Conservation (phyloP, 805 yeast species). For the Nakazawaea ishiwadae region DNA sequence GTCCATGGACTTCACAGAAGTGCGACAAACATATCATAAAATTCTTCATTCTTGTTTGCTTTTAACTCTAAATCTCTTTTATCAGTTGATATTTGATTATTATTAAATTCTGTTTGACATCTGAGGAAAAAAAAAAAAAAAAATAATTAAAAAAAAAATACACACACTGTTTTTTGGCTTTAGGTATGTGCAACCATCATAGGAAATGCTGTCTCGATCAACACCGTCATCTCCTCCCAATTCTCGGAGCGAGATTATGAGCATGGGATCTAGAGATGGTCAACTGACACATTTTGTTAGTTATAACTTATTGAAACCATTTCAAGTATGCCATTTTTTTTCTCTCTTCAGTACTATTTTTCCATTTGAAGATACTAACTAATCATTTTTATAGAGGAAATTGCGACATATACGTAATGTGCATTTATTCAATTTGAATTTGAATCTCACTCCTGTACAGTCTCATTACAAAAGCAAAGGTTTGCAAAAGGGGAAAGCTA, state of each 20-base stretch:
- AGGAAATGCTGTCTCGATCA: conserved; percentile 2
- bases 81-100: too few relatives aligned
- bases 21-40: conserved; percentile 58
- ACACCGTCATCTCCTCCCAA: conserved; percentile 6
- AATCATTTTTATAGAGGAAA: conserved; percentile 1
- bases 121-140: neutral
- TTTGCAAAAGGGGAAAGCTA: conserved; percentile 10
- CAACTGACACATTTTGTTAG: too few relatives aligned
- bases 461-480: neutral
- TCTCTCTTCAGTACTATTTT: neutral
- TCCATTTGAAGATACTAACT: neutral
- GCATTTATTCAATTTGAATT: conserved; percentile 7
- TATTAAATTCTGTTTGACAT: too few relatives aligned
- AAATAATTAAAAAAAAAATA: neutral
- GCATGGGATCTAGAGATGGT: too few relatives aligned
- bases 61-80: too few relatives aligned
- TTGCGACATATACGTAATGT: conserved; percentile 7
- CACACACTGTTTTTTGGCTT: too few relatives aligned
- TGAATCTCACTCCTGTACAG: neutral
- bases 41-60: conserved; percentile 27
- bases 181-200: too few relatives aligned
- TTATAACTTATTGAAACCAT: conserved; percentile 5
- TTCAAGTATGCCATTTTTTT: conserved; percentile 3
- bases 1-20: conserved; percentile 78
- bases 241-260: too few relatives aligned